These are phyloP conservation scores for Penicillium tannophilum DNA, from an alignment of 495 filamentous ascomycete species.

Conservation along the genomic window DNA sequence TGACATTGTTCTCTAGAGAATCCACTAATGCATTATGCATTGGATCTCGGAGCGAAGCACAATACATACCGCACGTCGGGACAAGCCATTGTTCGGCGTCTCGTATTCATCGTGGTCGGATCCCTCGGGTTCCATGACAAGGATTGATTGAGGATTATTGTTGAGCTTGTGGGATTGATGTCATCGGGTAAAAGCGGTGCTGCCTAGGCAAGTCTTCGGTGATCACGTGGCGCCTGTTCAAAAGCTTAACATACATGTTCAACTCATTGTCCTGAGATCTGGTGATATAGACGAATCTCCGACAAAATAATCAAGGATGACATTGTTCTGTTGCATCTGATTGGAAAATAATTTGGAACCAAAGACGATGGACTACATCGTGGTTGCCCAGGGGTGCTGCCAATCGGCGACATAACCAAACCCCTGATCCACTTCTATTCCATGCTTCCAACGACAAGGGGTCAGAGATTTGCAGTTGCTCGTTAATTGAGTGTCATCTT, in stretches of 20 bases:
- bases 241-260: neutral
- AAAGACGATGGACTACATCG: neutral
- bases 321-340: too few species aligned
- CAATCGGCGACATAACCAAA: too few species aligned
- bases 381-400: too few species aligned
- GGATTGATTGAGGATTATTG: neutral
- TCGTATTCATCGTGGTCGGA: conserved; percentile 36
- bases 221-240: neutral
- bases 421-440: too few species aligned
- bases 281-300: neutral
- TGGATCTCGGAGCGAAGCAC: conserved; percentile 8
- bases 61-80: conserved; percentile 38
- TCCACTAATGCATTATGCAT: neutral
- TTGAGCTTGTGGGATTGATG: neutral
- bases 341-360: conserved; percentile 1
- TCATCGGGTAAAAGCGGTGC: conserved; percentile 4
- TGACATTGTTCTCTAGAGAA: too few species aligned
- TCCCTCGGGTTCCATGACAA: conserved; percentile 38
- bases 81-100: conserved; percentile 15
- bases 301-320: neutral
- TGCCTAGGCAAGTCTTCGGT: neutral
- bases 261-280: neutral
- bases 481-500: too few species aligned
- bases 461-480: too few species aligned
- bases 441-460: too few species aligned